phyloP scores from a whole-genome alignment of 768 basidiomycete genomes.

The Mycena belliarum region DNA sequence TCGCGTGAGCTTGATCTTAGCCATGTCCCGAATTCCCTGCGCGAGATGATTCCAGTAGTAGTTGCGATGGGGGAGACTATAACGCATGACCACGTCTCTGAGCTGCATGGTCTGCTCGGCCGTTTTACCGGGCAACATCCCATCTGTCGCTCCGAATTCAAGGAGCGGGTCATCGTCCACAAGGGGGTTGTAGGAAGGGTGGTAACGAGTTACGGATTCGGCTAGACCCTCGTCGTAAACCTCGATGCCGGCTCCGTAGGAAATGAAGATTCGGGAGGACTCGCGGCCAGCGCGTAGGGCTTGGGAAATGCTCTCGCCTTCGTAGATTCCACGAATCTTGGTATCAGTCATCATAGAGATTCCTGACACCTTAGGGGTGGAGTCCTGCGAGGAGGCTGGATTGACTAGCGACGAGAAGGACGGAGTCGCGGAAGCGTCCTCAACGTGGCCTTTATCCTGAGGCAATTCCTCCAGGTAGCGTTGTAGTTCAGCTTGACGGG shows the following conservation, averaged over 20 bases:
- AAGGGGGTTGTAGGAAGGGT: background rate
- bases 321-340: too few relatives aligned
- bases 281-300: background rate
- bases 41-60: background rate
- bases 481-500: too few relatives aligned
- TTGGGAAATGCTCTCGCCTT: background rate
- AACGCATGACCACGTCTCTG: conserved; percentile 2
- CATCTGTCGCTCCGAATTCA: conserved; percentile 6
- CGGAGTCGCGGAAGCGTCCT: background rate
- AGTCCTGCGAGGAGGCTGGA: background rate
- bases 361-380: background rate
- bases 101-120: background rate
- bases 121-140: background rate
- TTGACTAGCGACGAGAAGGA: background rate
- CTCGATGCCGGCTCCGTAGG: background rate
- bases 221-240: background rate
- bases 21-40: background rate
- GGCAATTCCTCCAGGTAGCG: too few relatives aligned
- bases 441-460: background rate
- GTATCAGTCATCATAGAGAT: too few relatives aligned
- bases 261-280: background rate
- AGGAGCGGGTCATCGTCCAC: conserved; percentile 7
- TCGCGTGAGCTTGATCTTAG: accelerated
- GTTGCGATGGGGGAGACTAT: background rate
- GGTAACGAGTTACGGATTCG: background rate